phyloP scores from a whole-genome alignment of 768 basidiomycete genomes.

The Mycena floridula region DNA sequence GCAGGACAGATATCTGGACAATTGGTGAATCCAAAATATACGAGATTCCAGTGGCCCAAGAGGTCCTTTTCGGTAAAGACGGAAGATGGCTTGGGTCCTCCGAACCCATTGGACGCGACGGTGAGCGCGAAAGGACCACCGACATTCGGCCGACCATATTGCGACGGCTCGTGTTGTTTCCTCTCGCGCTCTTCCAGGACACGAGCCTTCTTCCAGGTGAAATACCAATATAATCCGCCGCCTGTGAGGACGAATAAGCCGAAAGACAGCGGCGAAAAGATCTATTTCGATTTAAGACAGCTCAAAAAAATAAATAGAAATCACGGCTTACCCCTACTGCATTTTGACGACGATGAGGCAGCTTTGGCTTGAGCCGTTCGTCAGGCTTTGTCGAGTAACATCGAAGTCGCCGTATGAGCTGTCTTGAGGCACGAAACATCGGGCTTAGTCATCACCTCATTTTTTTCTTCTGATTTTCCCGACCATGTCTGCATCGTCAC shows the following conservation, averaged over 20 bases:
- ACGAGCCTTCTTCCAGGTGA: constrained; percentile 79
- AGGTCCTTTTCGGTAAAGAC: constrained; percentile 69
- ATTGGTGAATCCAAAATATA: constrained; percentile 99
- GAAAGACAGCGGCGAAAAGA: neutral
- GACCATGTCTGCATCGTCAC: too few species aligned
- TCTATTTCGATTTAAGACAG: constrained; percentile 56
- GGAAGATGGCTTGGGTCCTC: constrained; percentile 4
- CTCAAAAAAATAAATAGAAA: too few species aligned
- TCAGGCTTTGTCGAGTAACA: neutral
- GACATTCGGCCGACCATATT: constrained; percentile 80
- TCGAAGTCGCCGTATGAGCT: too few species aligned
- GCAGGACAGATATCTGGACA: constrained; percentile 99
- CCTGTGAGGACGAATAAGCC: neutral
- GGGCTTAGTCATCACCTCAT: too few species aligned
- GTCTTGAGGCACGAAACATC: too few species aligned
- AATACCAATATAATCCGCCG: constrained; percentile 54
- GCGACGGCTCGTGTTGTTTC: constrained; percentile 12
- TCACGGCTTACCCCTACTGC: constrained; percentile 12
- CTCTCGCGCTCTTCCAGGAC: constrained; percentile 68
- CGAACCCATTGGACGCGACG: constrained; percentile 10
- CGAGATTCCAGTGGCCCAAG: constrained; percentile 83
- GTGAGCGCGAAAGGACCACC: constrained; percentile 86
- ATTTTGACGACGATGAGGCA: neutral
- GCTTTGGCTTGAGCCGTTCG: neutral
- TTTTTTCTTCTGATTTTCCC: too few species aligned